Evolutionary conservation across 805 yeast genomes (phyloP).

Genomic region (Barnettozyma californica): DNA sequence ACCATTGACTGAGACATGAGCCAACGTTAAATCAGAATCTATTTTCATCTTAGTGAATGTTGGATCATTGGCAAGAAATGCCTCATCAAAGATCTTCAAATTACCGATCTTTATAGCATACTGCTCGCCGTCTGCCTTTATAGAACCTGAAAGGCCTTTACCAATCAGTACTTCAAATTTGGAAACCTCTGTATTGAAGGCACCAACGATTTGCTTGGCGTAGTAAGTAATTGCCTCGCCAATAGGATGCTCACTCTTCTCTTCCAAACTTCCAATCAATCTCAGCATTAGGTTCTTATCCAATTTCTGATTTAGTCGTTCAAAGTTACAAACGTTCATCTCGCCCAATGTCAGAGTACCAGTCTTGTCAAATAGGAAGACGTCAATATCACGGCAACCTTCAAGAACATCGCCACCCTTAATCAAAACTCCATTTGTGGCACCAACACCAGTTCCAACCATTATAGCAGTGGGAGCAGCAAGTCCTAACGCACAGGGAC

Average conservation of each 20-base stretch:
- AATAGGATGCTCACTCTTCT: constrained; percentile 80
- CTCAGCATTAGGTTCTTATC: constrained; percentile 36
- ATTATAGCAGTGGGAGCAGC: constrained; percentile 98
- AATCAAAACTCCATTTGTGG: constrained; percentile 79
- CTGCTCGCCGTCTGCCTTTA: constrained; percentile 17
- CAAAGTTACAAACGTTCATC: constrained; percentile 43
- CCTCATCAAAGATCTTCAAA: constrained; percentile 16
- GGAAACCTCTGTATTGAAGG: constrained; percentile 8
- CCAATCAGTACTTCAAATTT: constrained; percentile 32
- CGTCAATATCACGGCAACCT: constrained; percentile 54
- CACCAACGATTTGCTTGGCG: constrained; percentile 21
- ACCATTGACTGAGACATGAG: constrained; percentile 56
- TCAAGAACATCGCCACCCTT: constrained; percentile 93
- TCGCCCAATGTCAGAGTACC: constrained; percentile 90
- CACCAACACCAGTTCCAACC: constrained; percentile 98
- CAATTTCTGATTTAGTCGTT: constrained; percentile 14
- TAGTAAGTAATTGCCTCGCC: constrained; percentile 60
- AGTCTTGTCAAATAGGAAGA: constrained; percentile 86
- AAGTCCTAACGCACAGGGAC: constrained; percentile 96
- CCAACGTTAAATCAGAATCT: constrained; percentile 37
- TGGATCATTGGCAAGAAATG: constrained; percentile 11
- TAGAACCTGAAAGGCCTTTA: constrained; percentile 30
- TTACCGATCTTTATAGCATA: constrained; percentile 52
- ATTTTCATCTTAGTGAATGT: constrained; percentile 16
- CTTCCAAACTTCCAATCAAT: constrained; percentile 53